A percentile compares a stretch with the other conserved stretches of the same genome.
phyloP scores from a whole-genome alignment of 1,284 basidiomycete species.

The Sanghuangporus sanghuang region DNA sequence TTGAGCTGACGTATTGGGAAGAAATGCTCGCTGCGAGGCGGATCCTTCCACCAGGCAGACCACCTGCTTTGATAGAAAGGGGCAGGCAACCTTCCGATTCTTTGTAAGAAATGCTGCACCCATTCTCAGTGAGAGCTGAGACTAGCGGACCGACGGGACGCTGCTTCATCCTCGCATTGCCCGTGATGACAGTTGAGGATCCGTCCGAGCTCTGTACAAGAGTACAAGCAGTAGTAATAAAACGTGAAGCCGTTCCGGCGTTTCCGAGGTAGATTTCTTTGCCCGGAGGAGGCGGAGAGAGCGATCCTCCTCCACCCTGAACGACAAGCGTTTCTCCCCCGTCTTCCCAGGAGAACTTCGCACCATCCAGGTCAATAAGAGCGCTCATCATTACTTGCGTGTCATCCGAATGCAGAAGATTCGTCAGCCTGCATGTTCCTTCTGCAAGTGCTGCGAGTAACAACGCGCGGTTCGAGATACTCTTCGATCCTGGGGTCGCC shows the following conservation, averaged over 20 bases:
- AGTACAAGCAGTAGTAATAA: conserved; percentile 94
- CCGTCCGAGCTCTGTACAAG: conserved; percentile 54
- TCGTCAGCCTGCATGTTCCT: conserved; percentile 86
- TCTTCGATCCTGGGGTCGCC: conserved; percentile 94
- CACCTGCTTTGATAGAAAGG: conserved; percentile 79
- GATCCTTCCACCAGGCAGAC: conserved; percentile 81
- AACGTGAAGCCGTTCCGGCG: conserved; percentile 96
- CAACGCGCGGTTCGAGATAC: conserved; percentile 93
- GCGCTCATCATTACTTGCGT: conserved; percentile 99
- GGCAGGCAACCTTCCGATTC: conserved; percentile 86
- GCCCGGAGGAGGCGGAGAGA: conserved; percentile 72
- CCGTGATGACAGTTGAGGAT: conserved; percentile 77
- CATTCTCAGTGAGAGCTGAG: conserved; percentile 82
- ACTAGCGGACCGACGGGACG: conserved; percentile 95
- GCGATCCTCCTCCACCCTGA: conserved; percentile 75
- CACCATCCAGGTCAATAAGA: conserved; percentile 84
- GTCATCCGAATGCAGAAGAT: conserved; percentile 95
- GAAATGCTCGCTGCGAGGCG: conserved; percentile 92
- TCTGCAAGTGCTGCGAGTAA: conserved; percentile 89
- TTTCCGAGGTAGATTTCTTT: conserved; percentile 96
- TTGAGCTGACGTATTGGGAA: conserved; percentile 97
- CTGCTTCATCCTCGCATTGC: conserved; percentile 99
- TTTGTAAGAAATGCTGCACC: conserved; percentile 73
- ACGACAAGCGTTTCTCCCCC: conserved; percentile 92
- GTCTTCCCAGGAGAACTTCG: conserved; percentile 89